A percentile compares a stretch with the other conserved stretches of the same genome.
phyloP scores from a whole-genome alignment of 805 yeast genomes.

The Schwanniomyces sp. region DNA sequence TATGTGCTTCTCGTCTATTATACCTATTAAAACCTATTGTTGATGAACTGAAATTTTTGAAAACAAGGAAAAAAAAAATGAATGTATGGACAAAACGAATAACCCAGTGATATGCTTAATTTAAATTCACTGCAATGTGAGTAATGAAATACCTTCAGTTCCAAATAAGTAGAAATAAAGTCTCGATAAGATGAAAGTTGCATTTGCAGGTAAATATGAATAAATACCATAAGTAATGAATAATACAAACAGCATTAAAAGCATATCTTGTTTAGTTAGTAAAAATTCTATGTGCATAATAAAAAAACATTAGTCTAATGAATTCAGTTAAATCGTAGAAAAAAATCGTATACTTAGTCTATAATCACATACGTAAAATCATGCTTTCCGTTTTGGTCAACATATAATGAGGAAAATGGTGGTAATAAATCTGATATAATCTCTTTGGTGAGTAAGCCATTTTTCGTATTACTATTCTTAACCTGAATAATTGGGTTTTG shows the following conservation, averaged over 20 bases:
- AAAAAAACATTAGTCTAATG: not conserved
- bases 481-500: too few species aligned
- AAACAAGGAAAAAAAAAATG: not conserved
- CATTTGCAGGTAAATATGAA: constrained; percentile 21
- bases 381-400: constrained; percentile 45
- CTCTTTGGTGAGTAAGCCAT: not conserved
- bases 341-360: not conserved
- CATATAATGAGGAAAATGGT: constrained; percentile 50
- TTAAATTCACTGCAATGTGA: not conserved
- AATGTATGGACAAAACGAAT: not conserved
- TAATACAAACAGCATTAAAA: constrained; percentile 20
- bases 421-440: constrained; percentile 33
- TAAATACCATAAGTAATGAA: constrained; percentile 29
- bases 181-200: constrained; percentile 28
- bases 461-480: too few species aligned
- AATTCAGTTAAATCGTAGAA: not conserved
- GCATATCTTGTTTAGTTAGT: constrained; percentile 14
- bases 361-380: constrained; percentile 17
- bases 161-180: constrained; percentile 38
- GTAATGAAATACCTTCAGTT: constrained; percentile 8
- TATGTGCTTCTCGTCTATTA: not conserved
- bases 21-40: not conserved
- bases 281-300: not conserved
- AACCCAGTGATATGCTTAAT: too few species aligned
- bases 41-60: not conserved